Base-by-base conservation (phyloP, 2,329 filamentous ascomycete genomes). In the Fusarium buxicola region DNA sequence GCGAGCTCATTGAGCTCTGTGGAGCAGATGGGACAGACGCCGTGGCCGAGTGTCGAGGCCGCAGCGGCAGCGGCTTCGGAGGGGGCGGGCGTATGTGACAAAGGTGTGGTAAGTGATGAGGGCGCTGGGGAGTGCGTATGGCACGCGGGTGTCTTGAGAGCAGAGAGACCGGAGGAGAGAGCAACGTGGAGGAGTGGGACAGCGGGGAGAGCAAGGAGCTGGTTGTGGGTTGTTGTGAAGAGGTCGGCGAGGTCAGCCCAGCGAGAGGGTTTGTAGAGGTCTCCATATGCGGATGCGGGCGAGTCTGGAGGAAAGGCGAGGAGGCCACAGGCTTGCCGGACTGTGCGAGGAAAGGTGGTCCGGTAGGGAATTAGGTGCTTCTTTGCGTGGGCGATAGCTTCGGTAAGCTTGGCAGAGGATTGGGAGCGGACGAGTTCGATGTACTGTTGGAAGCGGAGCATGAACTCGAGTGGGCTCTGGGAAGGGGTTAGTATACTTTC, bases 1-100 rank as follows among this genome's bases (percentile, higher is more conserved):
- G 95, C 94, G 30, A 99, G 85, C 71, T 94, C 91, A 75, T 98
- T 98, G 53, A 99, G 86, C 77, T 99, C 95, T 1, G 91, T 95
- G 43, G 91, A 95, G 81, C 95, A 99, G 72, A 99, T 98, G 4
- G 95, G 95, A 70, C 95, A 99, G 36, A 98, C 88, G 44, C 88
- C 89, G 8, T 91, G 89, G 2, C 87, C 88, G 1, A 90, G 84
- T 25, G 80, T 82, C 2, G 75, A 72, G 15, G 68, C 60, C 21
- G 58, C 55, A 24, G 70, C 38, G 16, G 47, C 56, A 11, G 68
- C 63, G 18, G 67, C 48, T 31, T 80, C 77, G 1, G 85, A 83
- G 5, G 85, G 80, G 18, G 82, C 80, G 2, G 90, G 90, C 78
- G 54, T 48, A 10, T 64, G 54, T 21, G 53, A 52, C 4, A 35